Evolutionary conservation across 2,329 filamentous ascomycete species (phyloP).

Genomic region (Aspergillus piperis): DNA sequence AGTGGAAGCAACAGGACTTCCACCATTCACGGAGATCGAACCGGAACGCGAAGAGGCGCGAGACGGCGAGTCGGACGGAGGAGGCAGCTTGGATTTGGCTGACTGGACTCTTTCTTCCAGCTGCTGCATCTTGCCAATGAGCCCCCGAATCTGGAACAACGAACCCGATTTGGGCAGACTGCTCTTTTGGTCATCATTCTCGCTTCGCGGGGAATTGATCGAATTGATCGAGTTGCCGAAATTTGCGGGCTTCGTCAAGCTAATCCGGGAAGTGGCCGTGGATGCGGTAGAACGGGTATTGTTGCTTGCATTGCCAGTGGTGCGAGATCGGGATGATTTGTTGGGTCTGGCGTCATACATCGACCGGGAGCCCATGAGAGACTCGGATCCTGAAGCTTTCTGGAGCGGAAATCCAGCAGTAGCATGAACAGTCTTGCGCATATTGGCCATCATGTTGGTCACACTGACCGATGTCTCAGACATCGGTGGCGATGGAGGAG

Average conservation of each 20-base stretch:
- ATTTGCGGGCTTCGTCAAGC: constrained; percentile 27
- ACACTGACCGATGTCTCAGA: constrained; percentile 73
- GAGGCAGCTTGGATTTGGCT: constrained; percentile 86
- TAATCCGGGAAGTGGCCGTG: constrained; percentile 43
- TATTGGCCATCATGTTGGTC: constrained; percentile 75
- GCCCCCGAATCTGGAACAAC: constrained; percentile 85
- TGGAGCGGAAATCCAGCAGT: constrained; percentile 51
- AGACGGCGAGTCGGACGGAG: constrained; percentile 74
- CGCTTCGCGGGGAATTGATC: not conserved
- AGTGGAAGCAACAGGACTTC: constrained; percentile 54
- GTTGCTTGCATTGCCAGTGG: constrained; percentile 56
- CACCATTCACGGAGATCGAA: constrained; percentile 45
- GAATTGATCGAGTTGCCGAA: constrained; percentile 49
- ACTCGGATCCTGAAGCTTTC: constrained; percentile 50
- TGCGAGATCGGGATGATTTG: constrained; percentile 53
- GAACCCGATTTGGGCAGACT: constrained; percentile 66
- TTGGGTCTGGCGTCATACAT: constrained; percentile 46
- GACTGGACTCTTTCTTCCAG: constrained; percentile 92
- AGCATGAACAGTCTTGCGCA: constrained; percentile 56
- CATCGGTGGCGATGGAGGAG: constrained; percentile 90
- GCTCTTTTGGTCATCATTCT: constrained; percentile 47
- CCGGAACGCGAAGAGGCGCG: constrained; percentile 71
- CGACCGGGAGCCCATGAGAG: constrained; percentile 55
- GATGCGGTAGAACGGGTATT: constrained; percentile 48
- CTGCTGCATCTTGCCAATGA: constrained; percentile 96